Base-by-base conservation (phyloP, 805 yeast genomes). In the Lachancea meyersii region DNA sequence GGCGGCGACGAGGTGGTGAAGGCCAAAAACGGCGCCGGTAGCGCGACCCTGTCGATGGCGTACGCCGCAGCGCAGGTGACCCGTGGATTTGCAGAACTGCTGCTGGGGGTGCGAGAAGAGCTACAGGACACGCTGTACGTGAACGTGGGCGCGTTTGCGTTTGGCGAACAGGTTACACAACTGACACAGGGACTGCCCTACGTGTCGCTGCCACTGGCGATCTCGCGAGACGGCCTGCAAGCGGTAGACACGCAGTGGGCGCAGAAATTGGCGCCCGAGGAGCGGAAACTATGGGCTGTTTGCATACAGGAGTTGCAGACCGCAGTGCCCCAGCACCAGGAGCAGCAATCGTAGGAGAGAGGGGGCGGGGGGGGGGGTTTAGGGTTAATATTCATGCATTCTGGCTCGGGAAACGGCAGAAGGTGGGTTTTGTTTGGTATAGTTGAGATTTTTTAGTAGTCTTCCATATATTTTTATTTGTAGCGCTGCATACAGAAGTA, bases 1-100 rank as follows among this genome's bases (percentile, higher is more conserved):
- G 95, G 95, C 48, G 97, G 97, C 61, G 97, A 89, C 63, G 97
- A 91, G 68, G 95, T 89, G 37, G 97, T 89, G 50, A 73, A 84
- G 70, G 97, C 97, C 44, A 89, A 89, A 72, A 82, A 86, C 56
- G 97, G 97, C 50, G 81, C 81, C 40, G 97, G 97, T 31, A 86
- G 96, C 38, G 97, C 97, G 44, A 89, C 97, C 28, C 73, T 89
- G 52, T 85, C 95, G 23, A 91, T 89, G 97, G 97, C 97, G 8
- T 83, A 80, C 56, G 96, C 96, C 27, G 96, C 95, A 27, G 86
- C 76, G 71, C 75, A 81, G 53, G 83, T 87, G 62, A 84, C 88
- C 23, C 80, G 77, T 56, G 63, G 60, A 22, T 57, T 70, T 39
- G 48, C 64, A 20, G 54, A 57, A 24, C 53, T 69, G 13, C 24